These are phyloP conservation scores for Cladophialophora psammophila DNA, from an alignment of 2,329 filamentous ascomycete genomes.

Conservation along the genomic window DNA sequence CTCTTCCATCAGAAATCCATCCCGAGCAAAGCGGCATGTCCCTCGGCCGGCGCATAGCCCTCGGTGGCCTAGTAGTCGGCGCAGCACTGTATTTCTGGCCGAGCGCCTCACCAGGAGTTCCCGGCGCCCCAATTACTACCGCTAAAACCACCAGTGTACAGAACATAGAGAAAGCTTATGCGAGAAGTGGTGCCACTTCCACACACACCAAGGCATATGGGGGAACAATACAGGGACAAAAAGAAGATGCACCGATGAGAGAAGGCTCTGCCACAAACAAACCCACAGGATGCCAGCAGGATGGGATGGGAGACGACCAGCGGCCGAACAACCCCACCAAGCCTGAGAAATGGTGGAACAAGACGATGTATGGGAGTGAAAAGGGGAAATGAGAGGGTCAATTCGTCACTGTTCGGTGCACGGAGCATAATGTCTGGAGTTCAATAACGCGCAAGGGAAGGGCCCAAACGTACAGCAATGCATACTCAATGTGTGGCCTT, in stretches of 20 bases:
- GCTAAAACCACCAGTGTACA: slow-evolving; percentile 34
- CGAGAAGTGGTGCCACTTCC: slow-evolving; percentile 35
- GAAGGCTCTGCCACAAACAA: slow-evolving; percentile 28
- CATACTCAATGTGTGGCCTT: neutral
- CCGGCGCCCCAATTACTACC: slow-evolving; percentile 17
- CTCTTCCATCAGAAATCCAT: neutral
- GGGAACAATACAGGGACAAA: slow-evolving; percentile 37
- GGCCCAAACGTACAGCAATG: neutral
- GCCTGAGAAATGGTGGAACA: slow-evolving; percentile 28
- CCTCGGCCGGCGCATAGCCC: slow-evolving; percentile 22
- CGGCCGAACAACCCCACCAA: slow-evolving; percentile 16
- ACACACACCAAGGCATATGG: slow-evolving; percentile 40
- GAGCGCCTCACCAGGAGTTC: slow-evolving; percentile 21
- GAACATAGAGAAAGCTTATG: slow-evolving; percentile 39
- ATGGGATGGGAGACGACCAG: slow-evolving; percentile 35
- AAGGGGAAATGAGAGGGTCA: slow-evolving; percentile 30
- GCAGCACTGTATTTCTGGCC: slow-evolving; percentile 27
- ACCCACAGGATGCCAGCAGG: slow-evolving; percentile 25
- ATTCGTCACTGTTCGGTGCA: slow-evolving; percentile 27
- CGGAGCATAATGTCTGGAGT: neutral
- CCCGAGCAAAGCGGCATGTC: slow-evolving; percentile 9
- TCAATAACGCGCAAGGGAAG: neutral
- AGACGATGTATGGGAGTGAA: slow-evolving; percentile 30
- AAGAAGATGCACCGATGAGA: slow-evolving; percentile 21
- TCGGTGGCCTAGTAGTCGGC: slow-evolving; percentile 22